phyloP scores from a whole-genome alignment of 2,329 filamentous ascomycete species.

The Corynespora cassiicola region DNA sequence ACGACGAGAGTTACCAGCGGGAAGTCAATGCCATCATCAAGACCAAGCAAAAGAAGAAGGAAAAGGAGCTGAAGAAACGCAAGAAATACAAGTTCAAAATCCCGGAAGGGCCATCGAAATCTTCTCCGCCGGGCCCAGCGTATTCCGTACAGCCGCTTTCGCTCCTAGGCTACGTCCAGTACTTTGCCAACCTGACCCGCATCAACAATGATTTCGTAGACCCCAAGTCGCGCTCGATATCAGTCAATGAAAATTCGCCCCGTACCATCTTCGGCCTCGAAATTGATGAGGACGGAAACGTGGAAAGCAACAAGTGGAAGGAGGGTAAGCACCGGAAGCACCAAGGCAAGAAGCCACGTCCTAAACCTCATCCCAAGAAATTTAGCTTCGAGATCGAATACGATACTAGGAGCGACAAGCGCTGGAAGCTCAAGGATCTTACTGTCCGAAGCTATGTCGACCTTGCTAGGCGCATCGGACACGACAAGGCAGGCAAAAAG shows the following conservation, averaged over 20 bases:
- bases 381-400: slow-evolving; percentile 87
- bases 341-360: slow-evolving; percentile 51
- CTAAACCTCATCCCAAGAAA: slow-evolving; percentile 64
- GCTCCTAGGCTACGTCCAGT: slow-evolving; percentile 82
- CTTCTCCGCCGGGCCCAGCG: slow-evolving; percentile 80
- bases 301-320: slow-evolving; percentile 60
- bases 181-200: slow-evolving; percentile 90
- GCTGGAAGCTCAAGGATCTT: slow-evolving; percentile 80
- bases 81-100: slow-evolving; percentile 56
- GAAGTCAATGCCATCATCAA: slow-evolving; percentile 54
- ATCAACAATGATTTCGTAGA: slow-evolving; percentile 75
- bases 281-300: slow-evolving; percentile 31
- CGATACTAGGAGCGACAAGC: slow-evolving; percentile 76
- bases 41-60: slow-evolving; percentile 49
- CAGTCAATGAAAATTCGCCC: slow-evolving; percentile 13
- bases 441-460: slow-evolving; percentile 83
- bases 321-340: slow-evolving; percentile 70
- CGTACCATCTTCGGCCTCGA: slow-evolving; percentile 30
- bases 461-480: slow-evolving; percentile 79
- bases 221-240: slow-evolving; percentile 1
- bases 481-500: slow-evolving; percentile 43
- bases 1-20: slow-evolving; percentile 44
- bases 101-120: slow-evolving; percentile 75
- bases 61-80: slow-evolving; percentile 23
- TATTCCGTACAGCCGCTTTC: slow-evolving; percentile 87